Evolutionary conservation across 306 rosid genomes (phyloP).

Genomic region (Leucaena leucocephala): DNA sequence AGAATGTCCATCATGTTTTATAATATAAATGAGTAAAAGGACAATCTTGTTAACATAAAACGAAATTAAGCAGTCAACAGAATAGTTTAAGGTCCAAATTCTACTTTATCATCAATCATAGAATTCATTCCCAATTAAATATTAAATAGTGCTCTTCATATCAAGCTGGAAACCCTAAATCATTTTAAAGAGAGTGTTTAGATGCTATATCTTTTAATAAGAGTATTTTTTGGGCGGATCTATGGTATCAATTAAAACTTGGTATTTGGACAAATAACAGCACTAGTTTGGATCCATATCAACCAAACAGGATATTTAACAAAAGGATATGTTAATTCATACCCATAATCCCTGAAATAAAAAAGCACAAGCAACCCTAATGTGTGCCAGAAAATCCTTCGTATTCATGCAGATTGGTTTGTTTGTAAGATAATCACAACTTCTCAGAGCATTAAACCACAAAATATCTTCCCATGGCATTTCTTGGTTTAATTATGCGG

Average conservation of each 20-base stretch:
- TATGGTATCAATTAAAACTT: not conserved
- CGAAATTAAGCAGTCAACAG: conserved; percentile 19
- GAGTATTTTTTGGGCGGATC: not conserved
- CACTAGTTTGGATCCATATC: not conserved
- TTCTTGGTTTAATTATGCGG: not conserved
- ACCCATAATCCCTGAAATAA: not conserved
- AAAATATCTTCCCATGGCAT: conserved; percentile 7
- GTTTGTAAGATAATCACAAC: not conserved
- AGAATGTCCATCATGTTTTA: conserved; percentile 7
- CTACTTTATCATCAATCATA: not conserved
- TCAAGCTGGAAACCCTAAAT: not conserved
- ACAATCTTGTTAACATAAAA: conserved; percentile 20
- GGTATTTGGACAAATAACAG: not conserved
- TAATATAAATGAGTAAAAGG: conserved; percentile 21
- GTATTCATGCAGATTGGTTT: not conserved
- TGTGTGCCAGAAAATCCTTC: conserved; percentile 10
- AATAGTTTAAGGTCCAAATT: conserved; percentile 17
- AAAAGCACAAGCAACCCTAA: conserved; percentile 8
- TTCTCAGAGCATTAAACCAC: not conserved
- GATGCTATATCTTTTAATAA: not conserved
- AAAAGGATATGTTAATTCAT: not conserved
- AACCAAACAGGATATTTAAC: not conserved
- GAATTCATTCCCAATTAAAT: not conserved
- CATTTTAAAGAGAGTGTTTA: not conserved
- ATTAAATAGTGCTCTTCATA: not conserved